Conservation (phyloP, 2,329 filamentous ascomycete species). For the Exophiala alcalophila region DNA sequence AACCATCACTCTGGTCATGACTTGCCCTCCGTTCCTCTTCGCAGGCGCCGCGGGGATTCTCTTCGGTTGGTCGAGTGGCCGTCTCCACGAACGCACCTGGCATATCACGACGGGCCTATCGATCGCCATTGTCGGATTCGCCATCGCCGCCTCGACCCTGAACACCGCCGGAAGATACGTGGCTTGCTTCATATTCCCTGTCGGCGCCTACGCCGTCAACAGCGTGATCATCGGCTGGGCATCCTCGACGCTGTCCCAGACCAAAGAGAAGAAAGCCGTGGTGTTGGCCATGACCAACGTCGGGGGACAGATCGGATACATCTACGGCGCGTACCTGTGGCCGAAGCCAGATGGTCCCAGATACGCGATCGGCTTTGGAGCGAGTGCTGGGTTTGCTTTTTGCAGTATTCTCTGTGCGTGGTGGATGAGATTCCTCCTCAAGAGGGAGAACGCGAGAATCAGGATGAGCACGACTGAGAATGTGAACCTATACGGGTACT, state of each 20-base stretch:
- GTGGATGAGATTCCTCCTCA: too few relatives aligned
- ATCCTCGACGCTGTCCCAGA: constrained; percentile 33
- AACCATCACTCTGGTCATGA: constrained; percentile 50
- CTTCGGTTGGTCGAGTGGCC: constrained; percentile 40
- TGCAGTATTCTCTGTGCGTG: too few relatives aligned
- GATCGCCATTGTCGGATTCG: constrained; percentile 44
- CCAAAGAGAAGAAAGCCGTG: constrained; percentile 53
- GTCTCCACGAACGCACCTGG: constrained; percentile 9
- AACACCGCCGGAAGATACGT: constrained; percentile 55
- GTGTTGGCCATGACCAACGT: constrained; percentile 53
- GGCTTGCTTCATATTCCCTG: constrained; percentile 46
- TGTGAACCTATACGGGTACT: too few relatives aligned
- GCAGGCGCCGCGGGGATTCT: constrained; percentile 49
- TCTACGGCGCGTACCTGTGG: constrained; percentile 46
- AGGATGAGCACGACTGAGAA: too few relatives aligned
- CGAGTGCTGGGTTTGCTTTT: too few relatives aligned
- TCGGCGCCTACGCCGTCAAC: constrained; percentile 50
- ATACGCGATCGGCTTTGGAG: too few relatives aligned
- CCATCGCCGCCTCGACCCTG: constrained; percentile 53
- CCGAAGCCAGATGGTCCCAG: constrained; percentile 5
- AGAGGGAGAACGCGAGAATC: too few relatives aligned
- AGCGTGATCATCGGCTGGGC: constrained; percentile 40
- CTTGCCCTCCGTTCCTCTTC: constrained; percentile 53
- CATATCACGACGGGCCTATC: constrained; percentile 9
- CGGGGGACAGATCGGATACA: constrained; percentile 48